Percentiles rank a stretch among this genome's conserved stretches.
Evolutionary conservation across 768 basidiomycete species (phyloP).

Genomic region (Tylopilus subfusipes): DNA sequence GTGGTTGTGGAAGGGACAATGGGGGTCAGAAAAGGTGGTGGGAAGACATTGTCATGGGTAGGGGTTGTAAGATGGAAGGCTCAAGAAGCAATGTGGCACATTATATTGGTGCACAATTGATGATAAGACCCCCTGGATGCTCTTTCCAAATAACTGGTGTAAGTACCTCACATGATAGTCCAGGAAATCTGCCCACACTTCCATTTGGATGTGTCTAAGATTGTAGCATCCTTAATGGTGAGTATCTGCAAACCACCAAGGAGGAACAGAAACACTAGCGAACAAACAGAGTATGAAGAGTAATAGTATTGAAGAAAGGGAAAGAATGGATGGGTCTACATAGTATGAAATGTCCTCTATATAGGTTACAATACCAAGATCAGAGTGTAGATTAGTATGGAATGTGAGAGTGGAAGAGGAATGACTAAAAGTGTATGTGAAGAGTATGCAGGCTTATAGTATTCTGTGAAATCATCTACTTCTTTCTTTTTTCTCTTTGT

Average conservation of each 20-base stretch:
- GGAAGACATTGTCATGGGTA: conserved; percentile 21
- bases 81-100: conserved; percentile 31
- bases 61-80: conserved; percentile 29
- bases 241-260: too few species aligned
- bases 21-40: conserved; percentile 28
- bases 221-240: conserved; percentile 24
- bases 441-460: too few species aligned
- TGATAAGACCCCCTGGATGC: conserved; percentile 58
- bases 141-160: conserved; percentile 57
- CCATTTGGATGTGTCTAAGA: conserved; percentile 48
- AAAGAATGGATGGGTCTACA: too few species aligned
- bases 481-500: conserved; percentile 62
- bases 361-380: too few species aligned
- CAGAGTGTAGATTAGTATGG: too few species aligned
- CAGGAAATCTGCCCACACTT: conserved; percentile 49
- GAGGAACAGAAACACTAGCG: too few species aligned
- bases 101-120: conserved; percentile 52
- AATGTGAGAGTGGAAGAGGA: too few species aligned
- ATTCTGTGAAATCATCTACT: conserved; percentile 25
- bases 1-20: conserved; percentile 25
- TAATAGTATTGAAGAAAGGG: too few species aligned
- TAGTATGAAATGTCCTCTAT: too few species aligned
- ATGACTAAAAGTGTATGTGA: too few species aligned
- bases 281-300: too few species aligned
- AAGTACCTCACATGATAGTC: conserved; percentile 9